Base-by-base conservation (phyloP, 1,284 basidiomycete species). In the Fistulina hepatica region DNA sequence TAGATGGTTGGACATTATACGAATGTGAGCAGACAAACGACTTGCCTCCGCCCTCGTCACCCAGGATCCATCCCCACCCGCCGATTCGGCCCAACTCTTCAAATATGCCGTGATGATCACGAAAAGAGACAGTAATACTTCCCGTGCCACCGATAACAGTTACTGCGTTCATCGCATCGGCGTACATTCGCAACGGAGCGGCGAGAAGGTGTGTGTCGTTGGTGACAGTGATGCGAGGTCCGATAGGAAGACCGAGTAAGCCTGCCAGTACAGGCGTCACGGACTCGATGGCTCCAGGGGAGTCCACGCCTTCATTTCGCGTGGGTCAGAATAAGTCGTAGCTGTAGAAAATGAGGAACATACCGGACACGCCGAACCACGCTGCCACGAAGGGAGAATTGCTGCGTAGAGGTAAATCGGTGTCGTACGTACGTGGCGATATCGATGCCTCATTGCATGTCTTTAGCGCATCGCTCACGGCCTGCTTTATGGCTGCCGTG, bases 51-150 rank as follows among this genome's bases (percentile, higher is more conserved):
- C 83, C 83, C 53, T 85, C 82, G 52, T 88, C 82, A 6, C 83
- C 82, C 5, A 86, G 62, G 21, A 86, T 76, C 81, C 81, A 85
- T 1, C 83, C 83, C 80, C 80, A 86, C 1, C 83, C 83, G 2
- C 83, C 83, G 22, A 73, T 66, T 12, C 83, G 68, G 2, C 73
- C 80, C 23, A 83, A 64, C 50, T 81, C 73, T 39, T 69, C 52
- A 12, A 80, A 60, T 15, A 51, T 50, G 2, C 60, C 58, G 1
- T 27, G 50, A 3, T 46, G 49, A 1, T 47, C 55, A 33, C 69
- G 61, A 56, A 83, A 85, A 40, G 73, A 71, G 21, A 77, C 75
- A 21, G 74, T 66, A 46, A 73, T 80, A 10, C 76, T 72, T 4
- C 83, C 83, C 0, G 83, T 86, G 6, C 83, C 83, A 4, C 65